These are phyloP conservation scores for Volvox carteri DNA, from an alignment of 163 green algal genomes.

Conservation along the genomic window DNA sequence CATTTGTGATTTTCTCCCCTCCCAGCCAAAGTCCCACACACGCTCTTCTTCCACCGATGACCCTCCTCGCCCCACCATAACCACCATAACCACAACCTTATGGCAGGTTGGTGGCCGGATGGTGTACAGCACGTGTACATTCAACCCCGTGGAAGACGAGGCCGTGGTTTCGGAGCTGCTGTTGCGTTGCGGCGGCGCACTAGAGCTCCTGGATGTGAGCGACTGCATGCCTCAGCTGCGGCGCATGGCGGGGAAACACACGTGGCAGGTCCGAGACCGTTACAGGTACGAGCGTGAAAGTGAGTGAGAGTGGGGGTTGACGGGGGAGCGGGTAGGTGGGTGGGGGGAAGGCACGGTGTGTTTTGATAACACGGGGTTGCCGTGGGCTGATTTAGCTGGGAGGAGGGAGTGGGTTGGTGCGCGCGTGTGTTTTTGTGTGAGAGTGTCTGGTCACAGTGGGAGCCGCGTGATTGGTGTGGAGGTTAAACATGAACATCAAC, in stretches of 20 bases:
- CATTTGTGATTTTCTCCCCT: too few relatives aligned
- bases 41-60: neutral
- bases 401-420: too few relatives aligned
- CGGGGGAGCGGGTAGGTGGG: too few relatives aligned
- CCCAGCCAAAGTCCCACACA: too few relatives aligned
- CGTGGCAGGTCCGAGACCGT: slow-evolving; percentile 85
- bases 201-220: slow-evolving; percentile 92
- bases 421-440: too few relatives aligned
- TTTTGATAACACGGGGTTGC: too few relatives aligned
- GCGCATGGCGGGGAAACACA: slow-evolving; percentile 80
- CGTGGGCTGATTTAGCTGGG: too few relatives aligned
- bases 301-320: too few relatives aligned
- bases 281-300: slow-evolving; percentile 43
- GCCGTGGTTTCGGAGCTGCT: slow-evolving; percentile 96
- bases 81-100: neutral
- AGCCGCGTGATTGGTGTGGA: too few relatives aligned
- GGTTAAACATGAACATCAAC: too few relatives aligned
- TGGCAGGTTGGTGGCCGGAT: slow-evolving; percentile 91
- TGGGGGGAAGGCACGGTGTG: too few relatives aligned
- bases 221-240: slow-evolving; percentile 85
- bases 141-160: slow-evolving; percentile 99
- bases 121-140: slow-evolving; percentile 99
- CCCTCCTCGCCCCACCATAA: neutral
- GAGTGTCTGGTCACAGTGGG: too few relatives aligned
- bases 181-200: slow-evolving; percentile 70